Base-by-base conservation (phyloP, 139 green algal species). In the Eudorina sp. region DNA sequence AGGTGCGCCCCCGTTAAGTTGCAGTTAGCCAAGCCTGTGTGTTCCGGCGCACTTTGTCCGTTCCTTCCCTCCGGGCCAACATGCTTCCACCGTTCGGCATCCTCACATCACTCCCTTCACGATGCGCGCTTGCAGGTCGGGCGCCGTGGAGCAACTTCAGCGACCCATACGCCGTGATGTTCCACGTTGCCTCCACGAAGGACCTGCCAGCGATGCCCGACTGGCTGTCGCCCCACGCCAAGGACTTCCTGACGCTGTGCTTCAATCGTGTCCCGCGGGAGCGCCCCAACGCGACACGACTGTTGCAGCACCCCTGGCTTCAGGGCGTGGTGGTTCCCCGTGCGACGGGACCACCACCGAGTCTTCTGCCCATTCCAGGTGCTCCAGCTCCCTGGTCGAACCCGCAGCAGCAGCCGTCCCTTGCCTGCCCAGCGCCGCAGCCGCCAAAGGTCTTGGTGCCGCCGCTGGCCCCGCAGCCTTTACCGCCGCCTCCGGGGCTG, bases 161-260 rank as follows among this genome's bases (percentile, higher is more conserved):
- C 14, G 86, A 86, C 53, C 60, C 90, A 14, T 85, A 93, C n/a
- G 86, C 92, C 40, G 97, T 96, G 8, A 96, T 99, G 90, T 99
- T 98, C 92, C 95, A 98, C 83, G 98, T 99, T 21, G 96, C 97
- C 0, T 94, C 90, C 29, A 95, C 94, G 46, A 96, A 95, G 60
- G 96, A 94, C 34, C 94, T 94, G 11, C 97, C 97, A 6, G 76
- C 92, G 18, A 93, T 98, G 60, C 95, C 96, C 2, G 92, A 96
- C 27, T 34, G 86, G 69, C 92, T 99, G 7, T 96, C 93, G 0
- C 55, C 90, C 0, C 95, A 98, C 41, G 97, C 93, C 55, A 93
- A 92, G 40, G 97, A 99, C 87, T 99, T 99, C 89, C 89, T 99
- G 66, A 93, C 95, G 69, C 91, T 97, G 18, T 99, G 98, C 92